Evolutionary conservation across 2,329 filamentous ascomycete species (phyloP).

Genomic region (Tolypocladium tundrense): DNA sequence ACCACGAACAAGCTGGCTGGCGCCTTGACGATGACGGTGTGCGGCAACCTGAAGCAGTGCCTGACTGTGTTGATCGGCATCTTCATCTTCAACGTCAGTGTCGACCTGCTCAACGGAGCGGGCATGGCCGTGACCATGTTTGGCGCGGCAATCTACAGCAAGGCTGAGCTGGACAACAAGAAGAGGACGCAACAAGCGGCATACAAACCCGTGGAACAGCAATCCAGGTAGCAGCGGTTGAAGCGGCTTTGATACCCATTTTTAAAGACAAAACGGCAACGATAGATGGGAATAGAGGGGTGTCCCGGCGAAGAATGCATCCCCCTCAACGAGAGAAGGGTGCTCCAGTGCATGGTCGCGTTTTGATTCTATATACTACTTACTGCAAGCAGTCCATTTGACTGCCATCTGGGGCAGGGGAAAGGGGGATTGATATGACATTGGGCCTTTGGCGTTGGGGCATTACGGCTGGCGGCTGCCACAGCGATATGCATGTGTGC

Average conservation of each 20-base stretch:
- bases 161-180: constrained; percentile 43
- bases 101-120: constrained; percentile 42
- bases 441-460: constrained; percentile 9
- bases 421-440: neutral
- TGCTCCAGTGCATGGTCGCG: neutral
- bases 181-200: constrained; percentile 17
- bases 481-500: neutral
- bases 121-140: constrained; percentile 45
- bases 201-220: constrained; percentile 27
- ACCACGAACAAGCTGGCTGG: constrained; percentile 48
- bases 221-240: constrained; percentile 10
- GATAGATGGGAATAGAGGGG: constrained; percentile 2
- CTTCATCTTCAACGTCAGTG: constrained; percentile 38
- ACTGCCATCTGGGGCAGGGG: neutral
- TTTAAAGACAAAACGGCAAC: constrained; percentile 2
- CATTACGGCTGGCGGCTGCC: constrained; percentile 1
- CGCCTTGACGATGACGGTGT: constrained; percentile 49
- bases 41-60: constrained; percentile 49
- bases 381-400: neutral
- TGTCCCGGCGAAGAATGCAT: neutral
- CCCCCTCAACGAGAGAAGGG: neutral
- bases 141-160: constrained; percentile 48
- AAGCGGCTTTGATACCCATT: constrained; percentile 6
- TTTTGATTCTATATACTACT: neutral
- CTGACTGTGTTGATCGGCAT: constrained; percentile 45